A percentile compares a stretch with the other conserved stretches of the same genome.
Conservation (phyloP, 768 basidiomycete species). For the Hericium coralloides region DNA sequence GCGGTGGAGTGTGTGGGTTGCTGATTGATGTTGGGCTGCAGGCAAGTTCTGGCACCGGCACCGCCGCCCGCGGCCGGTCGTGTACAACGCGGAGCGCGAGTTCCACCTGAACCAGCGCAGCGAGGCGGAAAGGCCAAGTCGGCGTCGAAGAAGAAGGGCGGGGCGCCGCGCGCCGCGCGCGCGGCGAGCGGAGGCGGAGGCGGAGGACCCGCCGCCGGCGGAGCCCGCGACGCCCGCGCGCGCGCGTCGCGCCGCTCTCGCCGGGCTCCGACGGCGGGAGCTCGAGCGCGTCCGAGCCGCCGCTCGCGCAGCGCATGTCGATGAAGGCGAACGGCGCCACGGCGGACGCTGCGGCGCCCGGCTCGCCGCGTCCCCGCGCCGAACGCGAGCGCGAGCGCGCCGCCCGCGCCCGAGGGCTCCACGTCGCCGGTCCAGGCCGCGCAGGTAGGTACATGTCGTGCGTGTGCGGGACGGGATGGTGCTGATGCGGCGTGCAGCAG, state of each 20-base stretch:
- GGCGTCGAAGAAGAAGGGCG: conserved; percentile 49
- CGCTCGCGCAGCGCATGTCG: conserved; percentile 61
- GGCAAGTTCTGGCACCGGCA: conserved; percentile 90
- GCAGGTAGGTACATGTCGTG: conserved; percentile 2
- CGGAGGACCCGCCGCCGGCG: conserved; percentile 21
- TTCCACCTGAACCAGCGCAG: conserved; percentile 51
- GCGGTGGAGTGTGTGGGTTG: neutral
- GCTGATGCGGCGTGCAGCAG: conserved; percentile 6
- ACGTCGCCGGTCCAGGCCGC: conserved; percentile 7
- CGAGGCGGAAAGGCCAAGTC: conserved; percentile 50
- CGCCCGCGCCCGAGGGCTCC: conserved; percentile 3
- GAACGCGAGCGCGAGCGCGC: conserved; percentile 7
- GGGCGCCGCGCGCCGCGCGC: conserved; percentile 37
- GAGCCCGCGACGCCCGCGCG: conserved; percentile 50
- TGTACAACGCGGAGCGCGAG: conserved; percentile 69
- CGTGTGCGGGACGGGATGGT: conserved; percentile 2
- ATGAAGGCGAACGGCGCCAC: conserved; percentile 37
- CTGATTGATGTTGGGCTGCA: conserved; percentile 24
- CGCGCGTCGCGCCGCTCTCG: conserved; percentile 38
- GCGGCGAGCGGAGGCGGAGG: conserved; percentile 24
- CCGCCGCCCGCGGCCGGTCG: conserved; percentile 68
- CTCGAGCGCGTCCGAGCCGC: conserved; percentile 67
- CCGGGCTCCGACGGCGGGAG: conserved; percentile 51
- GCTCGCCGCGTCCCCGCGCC: conserved; percentile 8
- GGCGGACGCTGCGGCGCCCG: conserved; percentile 22